These are phyloP conservation scores for Gnaphalium uliginosum DNA, from an alignment of 129 eudicot genomes.

Conservation along the genomic window DNA sequence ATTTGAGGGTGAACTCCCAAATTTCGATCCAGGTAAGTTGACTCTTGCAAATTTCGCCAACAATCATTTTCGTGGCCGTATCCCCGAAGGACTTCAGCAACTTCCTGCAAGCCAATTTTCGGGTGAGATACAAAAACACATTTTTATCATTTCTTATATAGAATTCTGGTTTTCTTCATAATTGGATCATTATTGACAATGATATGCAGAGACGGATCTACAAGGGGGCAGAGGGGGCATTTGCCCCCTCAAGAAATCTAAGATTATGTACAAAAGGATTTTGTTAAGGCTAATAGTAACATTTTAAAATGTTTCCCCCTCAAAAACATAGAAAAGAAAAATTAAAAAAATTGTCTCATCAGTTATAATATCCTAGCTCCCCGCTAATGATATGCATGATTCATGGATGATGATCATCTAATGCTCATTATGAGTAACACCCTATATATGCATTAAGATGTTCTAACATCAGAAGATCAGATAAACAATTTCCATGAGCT, in stretches of 20 bases:
- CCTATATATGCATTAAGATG: background rate
- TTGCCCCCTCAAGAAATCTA: too few relatives aligned
- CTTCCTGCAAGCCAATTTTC: slow-evolving; percentile 41
- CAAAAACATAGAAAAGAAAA: too few relatives aligned
- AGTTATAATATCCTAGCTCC: too few relatives aligned
- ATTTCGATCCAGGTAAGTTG: slow-evolving; percentile 32
- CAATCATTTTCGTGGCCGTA: slow-evolving; percentile 58
- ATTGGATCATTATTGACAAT: background rate
- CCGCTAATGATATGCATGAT: background rate
- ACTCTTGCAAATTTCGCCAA: slow-evolving; percentile 48
- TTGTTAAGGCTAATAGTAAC: too few relatives aligned
- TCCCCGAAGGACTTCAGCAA: slow-evolving; percentile 53
- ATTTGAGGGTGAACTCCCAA: slow-evolving; percentile 60
- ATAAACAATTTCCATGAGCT: background rate
- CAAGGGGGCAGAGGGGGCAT: too few relatives aligned
- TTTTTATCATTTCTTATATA: background rate
- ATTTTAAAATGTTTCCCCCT: too few relatives aligned
- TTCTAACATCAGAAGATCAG: background rate
- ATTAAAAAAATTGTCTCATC: too few relatives aligned
- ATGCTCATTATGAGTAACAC: background rate
- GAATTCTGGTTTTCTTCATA: background rate
- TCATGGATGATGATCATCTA: background rate
- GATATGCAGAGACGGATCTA: background rate
- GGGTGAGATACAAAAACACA: slow-evolving; percentile 33
- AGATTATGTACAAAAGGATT: too few relatives aligned